phyloP scores from a whole-genome alignment of 1,139 yeast species.

The Saccharomyces uvarum region DNA sequence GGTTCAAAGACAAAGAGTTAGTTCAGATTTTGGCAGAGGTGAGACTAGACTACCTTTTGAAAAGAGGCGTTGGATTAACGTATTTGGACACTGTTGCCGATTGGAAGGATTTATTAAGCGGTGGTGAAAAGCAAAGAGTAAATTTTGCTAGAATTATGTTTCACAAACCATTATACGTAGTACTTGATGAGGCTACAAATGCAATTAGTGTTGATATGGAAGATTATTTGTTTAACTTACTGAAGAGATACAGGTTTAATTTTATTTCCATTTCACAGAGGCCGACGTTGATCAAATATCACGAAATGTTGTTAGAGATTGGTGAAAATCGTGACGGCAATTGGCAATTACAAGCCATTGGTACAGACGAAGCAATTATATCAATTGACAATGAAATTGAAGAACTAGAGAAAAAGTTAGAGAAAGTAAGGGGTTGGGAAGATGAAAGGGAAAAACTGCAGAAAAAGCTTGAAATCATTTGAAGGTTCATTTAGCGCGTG shows the following conservation, averaged over 20 bases:
- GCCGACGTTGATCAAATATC: slow-evolving; percentile 78
- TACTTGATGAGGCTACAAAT: slow-evolving; percentile 87
- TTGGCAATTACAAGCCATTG: slow-evolving; percentile 44
- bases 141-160: slow-evolving; percentile 83
- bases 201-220: slow-evolving; percentile 91
- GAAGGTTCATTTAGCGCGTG: neutral
- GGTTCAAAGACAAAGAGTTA: slow-evolving; percentile 63
- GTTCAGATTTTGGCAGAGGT: slow-evolving; percentile 66
- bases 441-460: slow-evolving; percentile 37
- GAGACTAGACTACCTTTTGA: slow-evolving; percentile 67
- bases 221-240: slow-evolving; percentile 72
- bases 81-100: slow-evolving; percentile 47
- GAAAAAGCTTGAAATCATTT: slow-evolving; percentile 19
- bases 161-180: slow-evolving; percentile 73
- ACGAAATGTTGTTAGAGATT: slow-evolving; percentile 63
- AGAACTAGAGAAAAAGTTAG: slow-evolving; percentile 48
- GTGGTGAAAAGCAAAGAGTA: slow-evolving; percentile 91
- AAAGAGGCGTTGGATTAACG: slow-evolving; percentile 34
- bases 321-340: slow-evolving; percentile 40
- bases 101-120: slow-evolving; percentile 89
- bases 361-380: slow-evolving; percentile 53
- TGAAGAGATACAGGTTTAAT: slow-evolving; percentile 64
- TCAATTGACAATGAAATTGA: slow-evolving; percentile 61
- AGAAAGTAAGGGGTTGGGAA: slow-evolving; percentile 48
- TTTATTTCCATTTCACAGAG: slow-evolving; percentile 81